These are phyloP conservation scores for Apiotrichum montevideense DNA, from an alignment of 1,284 basidiomycete species.

Conservation along the genomic window DNA sequence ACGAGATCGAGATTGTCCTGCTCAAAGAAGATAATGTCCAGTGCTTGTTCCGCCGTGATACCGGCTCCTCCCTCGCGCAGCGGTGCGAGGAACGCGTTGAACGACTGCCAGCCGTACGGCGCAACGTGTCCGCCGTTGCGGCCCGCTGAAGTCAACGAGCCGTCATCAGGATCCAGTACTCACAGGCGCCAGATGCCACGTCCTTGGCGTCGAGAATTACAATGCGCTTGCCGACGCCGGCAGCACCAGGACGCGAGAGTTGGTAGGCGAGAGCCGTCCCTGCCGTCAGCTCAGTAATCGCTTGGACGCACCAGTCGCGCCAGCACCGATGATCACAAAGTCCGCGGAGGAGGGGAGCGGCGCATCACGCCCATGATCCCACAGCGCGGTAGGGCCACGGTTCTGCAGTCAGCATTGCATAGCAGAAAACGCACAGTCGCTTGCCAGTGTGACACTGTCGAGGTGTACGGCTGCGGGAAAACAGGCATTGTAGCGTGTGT, in stretches of 20 bases:
- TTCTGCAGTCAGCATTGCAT: slow-evolving; percentile 5
- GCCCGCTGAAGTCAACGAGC: slow-evolving; percentile 20
- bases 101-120: slow-evolving; percentile 24
- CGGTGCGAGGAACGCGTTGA: slow-evolving; percentile 18
- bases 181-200: slow-evolving; percentile 36
- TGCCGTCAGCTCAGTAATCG: slow-evolving; percentile 3
- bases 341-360: slow-evolving; percentile 15
- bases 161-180: not conserved
- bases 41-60: slow-evolving; percentile 38
- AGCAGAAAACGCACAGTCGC: slow-evolving; percentile 14
- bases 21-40: slow-evolving; percentile 53
- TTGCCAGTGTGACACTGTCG: slow-evolving; percentile 35
- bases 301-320: slow-evolving; percentile 14
- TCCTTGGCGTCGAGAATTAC: slow-evolving; percentile 36
- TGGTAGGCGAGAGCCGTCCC: slow-evolving; percentile 26
- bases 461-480: slow-evolving; percentile 29
- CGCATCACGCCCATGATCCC: slow-evolving; percentile 20
- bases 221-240: slow-evolving; percentile 21
- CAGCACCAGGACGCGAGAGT: slow-evolving; percentile 22
- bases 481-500: slow-evolving; percentile 18
- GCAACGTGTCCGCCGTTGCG: slow-evolving; percentile 42
- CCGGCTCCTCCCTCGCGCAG: slow-evolving; percentile 31
- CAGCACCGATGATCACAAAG: slow-evolving; percentile 26
- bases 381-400: slow-evolving; percentile 21
- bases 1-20: slow-evolving; percentile 64